Percentiles rank a stretch among this genome's conserved stretches.
phyloP scores from a whole-genome alignment of 2,329 filamentous ascomycete species.

The Grosmannia clavigera region DNA sequence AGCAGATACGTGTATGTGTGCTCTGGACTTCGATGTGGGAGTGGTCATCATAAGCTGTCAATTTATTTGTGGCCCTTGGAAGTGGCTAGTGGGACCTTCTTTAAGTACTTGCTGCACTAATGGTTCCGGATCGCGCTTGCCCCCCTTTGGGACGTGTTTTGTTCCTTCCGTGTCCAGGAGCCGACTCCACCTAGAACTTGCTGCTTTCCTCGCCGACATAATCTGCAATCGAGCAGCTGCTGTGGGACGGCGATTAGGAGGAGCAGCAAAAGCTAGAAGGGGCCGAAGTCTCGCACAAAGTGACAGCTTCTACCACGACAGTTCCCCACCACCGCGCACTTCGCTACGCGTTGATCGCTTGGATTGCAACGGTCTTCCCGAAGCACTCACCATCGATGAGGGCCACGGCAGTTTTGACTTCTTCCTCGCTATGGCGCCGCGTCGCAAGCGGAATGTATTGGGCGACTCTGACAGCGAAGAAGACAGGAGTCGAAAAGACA shows the following conservation, averaged over 20 bases:
- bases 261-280: neutral
- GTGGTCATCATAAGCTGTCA: neutral
- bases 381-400: neutral
- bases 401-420: neutral
- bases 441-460: conserved; percentile 44
- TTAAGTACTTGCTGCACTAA: neutral
- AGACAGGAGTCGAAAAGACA: conserved; percentile 22
- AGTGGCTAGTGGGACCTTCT: neutral
- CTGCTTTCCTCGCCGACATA: neutral
- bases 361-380: neutral
- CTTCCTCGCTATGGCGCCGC: conserved; percentile 37
- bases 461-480: conserved; percentile 38
- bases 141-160: neutral
- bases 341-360: neutral
- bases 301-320: neutral
- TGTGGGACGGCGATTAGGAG: neutral
- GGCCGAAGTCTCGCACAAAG: neutral
- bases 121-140: conserved; percentile 6
- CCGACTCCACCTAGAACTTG: neutral
- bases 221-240: neutral
- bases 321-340: neutral
- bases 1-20: neutral
- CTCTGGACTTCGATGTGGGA: neutral
- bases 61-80: neutral
- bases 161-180: neutral